These are phyloP conservation scores for Cutaneotrichosporon sp. DNA, from an alignment of 1,284 basidiomycete genomes.

Conservation along the genomic window DNA sequence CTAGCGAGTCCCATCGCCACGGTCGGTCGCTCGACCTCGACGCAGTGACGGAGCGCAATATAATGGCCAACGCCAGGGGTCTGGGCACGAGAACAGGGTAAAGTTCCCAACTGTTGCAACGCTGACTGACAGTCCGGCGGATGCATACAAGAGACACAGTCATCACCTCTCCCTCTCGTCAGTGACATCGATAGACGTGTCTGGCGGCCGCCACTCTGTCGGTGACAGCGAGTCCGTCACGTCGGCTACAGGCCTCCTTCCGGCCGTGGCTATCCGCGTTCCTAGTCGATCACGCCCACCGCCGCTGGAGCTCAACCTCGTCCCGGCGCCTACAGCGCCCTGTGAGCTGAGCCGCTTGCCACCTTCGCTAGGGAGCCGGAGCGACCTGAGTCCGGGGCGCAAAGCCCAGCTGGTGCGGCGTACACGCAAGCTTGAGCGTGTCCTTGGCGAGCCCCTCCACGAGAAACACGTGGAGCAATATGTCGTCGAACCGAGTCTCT, in stretches of 20 bases:
- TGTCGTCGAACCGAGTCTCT: slow-evolving; percentile 36
- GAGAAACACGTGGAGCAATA: slow-evolving; percentile 34
- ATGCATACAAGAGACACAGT: neutral
- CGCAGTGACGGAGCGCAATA: neutral
- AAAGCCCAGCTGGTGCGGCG: slow-evolving; percentile 69
- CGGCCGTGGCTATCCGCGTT: neutral
- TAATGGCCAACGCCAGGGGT: neutral
- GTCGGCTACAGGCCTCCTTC: neutral
- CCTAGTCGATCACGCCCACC: neutral
- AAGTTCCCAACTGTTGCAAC: neutral
- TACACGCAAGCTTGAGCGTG: slow-evolving; percentile 70
- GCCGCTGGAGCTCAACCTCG: neutral
- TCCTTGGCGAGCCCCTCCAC: slow-evolving; percentile 61
- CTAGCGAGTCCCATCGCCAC: neutral
- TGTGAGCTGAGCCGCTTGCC: neutral
- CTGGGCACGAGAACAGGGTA: neutral
- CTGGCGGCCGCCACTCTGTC: neutral
- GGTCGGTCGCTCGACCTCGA: neutral
- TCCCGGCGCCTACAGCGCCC: neutral
- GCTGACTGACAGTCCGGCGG: neutral
- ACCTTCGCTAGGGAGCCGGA: slow-evolving; percentile 35
- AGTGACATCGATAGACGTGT: neutral
- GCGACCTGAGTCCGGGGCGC: slow-evolving; percentile 61
- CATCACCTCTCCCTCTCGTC: neutral
- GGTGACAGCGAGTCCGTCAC: slow-evolving; percentile 8